Evolutionary conservation across 805 yeast species (phyloP).

Genomic region (Kodamaea kakaduensis): DNA sequence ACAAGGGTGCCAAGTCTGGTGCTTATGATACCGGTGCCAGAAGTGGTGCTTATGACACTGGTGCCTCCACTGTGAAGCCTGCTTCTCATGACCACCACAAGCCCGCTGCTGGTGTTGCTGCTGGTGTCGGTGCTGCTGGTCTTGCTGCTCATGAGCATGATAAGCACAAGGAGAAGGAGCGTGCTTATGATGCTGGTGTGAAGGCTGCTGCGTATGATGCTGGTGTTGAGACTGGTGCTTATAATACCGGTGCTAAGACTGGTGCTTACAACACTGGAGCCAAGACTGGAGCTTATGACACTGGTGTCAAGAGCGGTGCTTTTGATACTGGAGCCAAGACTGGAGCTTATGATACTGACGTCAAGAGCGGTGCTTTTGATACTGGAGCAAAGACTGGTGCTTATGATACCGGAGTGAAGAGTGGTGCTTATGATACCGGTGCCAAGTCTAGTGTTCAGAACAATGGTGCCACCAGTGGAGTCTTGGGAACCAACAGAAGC

Average conservation of each 20-base stretch:
- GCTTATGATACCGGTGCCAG: conserved; percentile 8
- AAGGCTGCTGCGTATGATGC: conserved; percentile 8
- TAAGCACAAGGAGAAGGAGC: not conserved
- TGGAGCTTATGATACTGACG: conserved; percentile 2
- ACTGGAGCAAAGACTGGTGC: conserved; percentile 5
- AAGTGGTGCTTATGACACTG: conserved; percentile 1
- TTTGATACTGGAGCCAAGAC: conserved; percentile 1
- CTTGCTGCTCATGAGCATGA: not conserved
- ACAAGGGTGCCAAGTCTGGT: conserved; percentile 3
- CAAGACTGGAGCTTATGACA: conserved; percentile 8
- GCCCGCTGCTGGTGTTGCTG: conserved; percentile 10
- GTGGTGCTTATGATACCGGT: conserved; percentile 3
- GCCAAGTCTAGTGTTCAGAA: conserved; percentile 1
- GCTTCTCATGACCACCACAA: not conserved
- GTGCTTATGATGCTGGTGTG: not conserved
- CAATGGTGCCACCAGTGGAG: conserved; percentile 4
- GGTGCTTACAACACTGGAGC: conserved; percentile 10
- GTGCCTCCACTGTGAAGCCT: conserved; percentile 1
- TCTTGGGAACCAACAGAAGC: too few species aligned
- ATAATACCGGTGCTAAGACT: conserved; percentile 6
- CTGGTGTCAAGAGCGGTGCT: conserved; percentile 7
- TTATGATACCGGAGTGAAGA: conserved; percentile 2
- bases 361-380: conserved; percentile 4
- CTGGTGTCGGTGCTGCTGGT: conserved; percentile 7
- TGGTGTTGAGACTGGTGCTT: conserved; percentile 7